phyloP scores from a whole-genome alignment of 169 alveolate species.

The Plasmodium relictum region DNA sequence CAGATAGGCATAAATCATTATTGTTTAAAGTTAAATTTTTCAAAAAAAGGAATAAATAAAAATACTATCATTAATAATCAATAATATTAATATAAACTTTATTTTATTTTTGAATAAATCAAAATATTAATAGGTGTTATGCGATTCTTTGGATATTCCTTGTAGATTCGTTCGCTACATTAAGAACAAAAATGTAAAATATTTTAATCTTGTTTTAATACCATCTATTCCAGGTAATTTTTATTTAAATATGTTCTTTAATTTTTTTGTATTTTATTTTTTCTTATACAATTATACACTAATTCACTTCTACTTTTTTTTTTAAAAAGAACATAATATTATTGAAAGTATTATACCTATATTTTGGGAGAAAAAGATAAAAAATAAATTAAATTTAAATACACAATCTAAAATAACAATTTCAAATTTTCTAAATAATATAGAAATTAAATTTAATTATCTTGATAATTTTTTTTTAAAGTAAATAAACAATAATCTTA shows the following conservation, averaged over 20 bases:
- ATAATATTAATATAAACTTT: not conserved
- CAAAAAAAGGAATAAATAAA: slow-evolving; percentile 2
- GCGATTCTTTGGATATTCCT: slow-evolving; percentile 57
- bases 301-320: not conserved
- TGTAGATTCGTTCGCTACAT: slow-evolving; percentile 54
- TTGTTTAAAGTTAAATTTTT: slow-evolving; percentile 14
- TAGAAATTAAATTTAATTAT: slow-evolving; percentile 22
- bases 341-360: slow-evolving; percentile 45
- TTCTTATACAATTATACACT: not conserved
- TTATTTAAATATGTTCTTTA: no score
- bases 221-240: slow-evolving; percentile 55
- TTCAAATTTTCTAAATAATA: slow-evolving; percentile 28
- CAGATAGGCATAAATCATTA: slow-evolving; percentile 50
- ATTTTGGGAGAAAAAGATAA: slow-evolving; percentile 51
- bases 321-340: slow-evolving; percentile 23
- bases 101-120: not conserved
- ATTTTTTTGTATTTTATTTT: not conserved
- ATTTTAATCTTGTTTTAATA: slow-evolving; percentile 52
- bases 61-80: not conserved
- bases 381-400: slow-evolving; percentile 15
- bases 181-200: slow-evolving; percentile 12
- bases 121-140: slow-evolving; percentile 11
- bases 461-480: slow-evolving; percentile 43
- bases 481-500: not conserved
- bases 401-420: slow-evolving; percentile 21